A percentile compares a stretch with the other conserved stretches of the same genome.
Evolutionary conservation across 257 asterid species (phyloP).

Genomic region (Solanum bulbocastanum): DNA sequence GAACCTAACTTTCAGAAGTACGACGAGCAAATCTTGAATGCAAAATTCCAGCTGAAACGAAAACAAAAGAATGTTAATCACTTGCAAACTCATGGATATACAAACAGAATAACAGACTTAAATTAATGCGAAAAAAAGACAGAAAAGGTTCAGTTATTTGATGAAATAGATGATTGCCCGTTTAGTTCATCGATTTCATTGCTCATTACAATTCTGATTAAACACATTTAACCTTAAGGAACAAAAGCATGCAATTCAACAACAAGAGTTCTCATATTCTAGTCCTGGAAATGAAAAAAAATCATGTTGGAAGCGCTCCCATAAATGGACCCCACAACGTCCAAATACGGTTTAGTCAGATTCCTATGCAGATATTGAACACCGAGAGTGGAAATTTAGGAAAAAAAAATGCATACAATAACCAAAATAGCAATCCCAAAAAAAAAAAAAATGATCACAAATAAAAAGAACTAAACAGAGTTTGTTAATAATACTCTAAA

Average conservation of each 20-base stretch:
- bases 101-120: not conserved
- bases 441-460: too few species aligned
- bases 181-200: not conserved
- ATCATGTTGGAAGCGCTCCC: not conserved
- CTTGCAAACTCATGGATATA: not conserved
- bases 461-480: not conserved
- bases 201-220: not conserved
- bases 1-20: not conserved
- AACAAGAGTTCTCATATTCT: not conserved
- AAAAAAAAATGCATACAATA: not conserved
- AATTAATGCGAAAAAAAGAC: not conserved
- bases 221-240: not conserved
- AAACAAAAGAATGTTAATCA: not conserved
- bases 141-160: not conserved
- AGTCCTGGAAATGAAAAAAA: not conserved
- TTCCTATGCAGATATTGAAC: not conserved
- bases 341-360: not conserved
- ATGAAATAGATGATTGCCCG: not conserved
- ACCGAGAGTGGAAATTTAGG: fast-evolving
- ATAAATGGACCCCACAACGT: not conserved
- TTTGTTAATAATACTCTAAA: not conserved
- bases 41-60: not conserved
- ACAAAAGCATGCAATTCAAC: not conserved
- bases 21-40: not conserved
- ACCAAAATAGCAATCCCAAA: not conserved